phyloP scores from a whole-genome alignment of 2,329 filamentous ascomycete species.

The Colletotrichum lupini region DNA sequence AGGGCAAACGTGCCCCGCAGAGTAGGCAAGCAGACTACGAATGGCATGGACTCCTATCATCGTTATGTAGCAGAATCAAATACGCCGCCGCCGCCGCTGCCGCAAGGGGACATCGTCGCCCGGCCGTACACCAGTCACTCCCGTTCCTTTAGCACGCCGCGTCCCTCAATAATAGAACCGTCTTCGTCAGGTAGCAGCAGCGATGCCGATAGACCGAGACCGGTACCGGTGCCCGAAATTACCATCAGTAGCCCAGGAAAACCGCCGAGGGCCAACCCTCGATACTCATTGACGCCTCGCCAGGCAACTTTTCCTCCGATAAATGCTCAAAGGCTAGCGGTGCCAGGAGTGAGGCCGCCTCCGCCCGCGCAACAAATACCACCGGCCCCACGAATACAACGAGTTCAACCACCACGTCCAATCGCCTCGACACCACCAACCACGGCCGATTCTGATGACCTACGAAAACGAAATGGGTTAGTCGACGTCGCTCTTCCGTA shows the following conservation, averaged over 20 bases:
- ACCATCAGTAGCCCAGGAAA: conserved; percentile 23
- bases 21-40: conserved; percentile 26
- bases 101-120: background rate
- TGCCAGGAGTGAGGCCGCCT: conserved; percentile 4
- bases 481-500: conserved; percentile 45
- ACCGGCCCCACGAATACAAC: background rate
- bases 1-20: conserved; percentile 36
- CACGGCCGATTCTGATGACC: background rate
- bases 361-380: background rate
- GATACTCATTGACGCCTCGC: conserved; percentile 19
- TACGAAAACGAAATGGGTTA: conserved; percentile 35
- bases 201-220: background rate
- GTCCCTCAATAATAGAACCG: background rate
- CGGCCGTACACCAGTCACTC: conserved; percentile 34
- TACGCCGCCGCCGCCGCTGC: conserved; percentile 8
- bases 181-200: background rate
- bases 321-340: background rate
- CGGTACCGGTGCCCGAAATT: conserved; percentile 22
- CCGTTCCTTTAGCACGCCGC: conserved; percentile 32
- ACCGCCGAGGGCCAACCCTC: background rate
- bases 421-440: background rate
- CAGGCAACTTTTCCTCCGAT: background rate
- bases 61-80: conserved; percentile 34
- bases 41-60: conserved; percentile 36
- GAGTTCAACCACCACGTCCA: background rate